Base-by-base conservation (phyloP, 1,284 basidiomycete genomes). In the Macrocystidia cucumis region DNA sequence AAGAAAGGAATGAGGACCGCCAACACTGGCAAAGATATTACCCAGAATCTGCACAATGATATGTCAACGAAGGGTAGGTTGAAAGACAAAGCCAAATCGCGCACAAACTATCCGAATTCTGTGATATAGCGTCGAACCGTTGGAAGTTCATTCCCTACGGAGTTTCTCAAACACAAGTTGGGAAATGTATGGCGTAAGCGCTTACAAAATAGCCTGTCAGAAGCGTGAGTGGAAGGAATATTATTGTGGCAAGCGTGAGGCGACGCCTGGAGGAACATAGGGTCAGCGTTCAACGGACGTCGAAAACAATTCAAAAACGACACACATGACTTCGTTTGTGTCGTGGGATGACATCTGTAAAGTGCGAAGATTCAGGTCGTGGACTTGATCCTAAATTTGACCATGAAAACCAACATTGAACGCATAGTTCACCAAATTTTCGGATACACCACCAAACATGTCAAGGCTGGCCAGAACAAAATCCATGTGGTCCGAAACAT, bases 401-500 rank as follows among this genome's bases (percentile, higher is more conserved):
- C n/a, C n/a, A n/a, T n/a, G n/a, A 37, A 37, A 21, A 49, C 71
- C 3, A 32, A 77, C 75, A 50, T 80, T 80, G 62, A 81, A 85
- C 2, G 78, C 74, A 51, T 74, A 84, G 46, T 74, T 69, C 44
- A 84, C 80, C 47, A 82, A 49, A 49, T 84, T 83, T 52, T 84
- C 78, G 20, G 74, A 62, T 38, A 79, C 72, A 11, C 65, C 69
- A 7, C 74, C 64, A 45, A 80, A 81, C 74, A 80, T 82, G 44
- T 83, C 78, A 36, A 82, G 49, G 47, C 73, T 78, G 4, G 66
- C 63, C 13, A 83, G 51, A 28, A 78, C 73, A 51, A 77, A 78
- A 46, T 81, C 78, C 63, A 79, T 78, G 48, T 81, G 78, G 49
- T 83, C 79, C 41, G 70, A 67, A 9, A 84, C 79, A 49, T 83